phyloP scores from a whole-genome alignment of 1,139 yeast genomes.

The Pichia sp. region DNA sequence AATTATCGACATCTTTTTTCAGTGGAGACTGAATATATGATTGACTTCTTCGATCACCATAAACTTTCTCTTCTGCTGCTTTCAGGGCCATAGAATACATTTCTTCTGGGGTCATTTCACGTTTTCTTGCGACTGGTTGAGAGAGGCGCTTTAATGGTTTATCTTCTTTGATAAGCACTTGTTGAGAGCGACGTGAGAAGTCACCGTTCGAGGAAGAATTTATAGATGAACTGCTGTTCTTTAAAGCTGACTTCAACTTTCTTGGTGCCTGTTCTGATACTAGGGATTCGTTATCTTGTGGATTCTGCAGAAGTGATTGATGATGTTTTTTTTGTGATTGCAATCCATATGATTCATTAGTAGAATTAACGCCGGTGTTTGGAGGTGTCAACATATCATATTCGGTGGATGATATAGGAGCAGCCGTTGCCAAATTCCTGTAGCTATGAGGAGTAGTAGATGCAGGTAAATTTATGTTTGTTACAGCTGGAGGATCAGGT shows the following conservation, averaged over 20 bases:
- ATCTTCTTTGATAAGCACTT: not conserved
- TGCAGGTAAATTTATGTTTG: not conserved
- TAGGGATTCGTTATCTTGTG: constrained; percentile 1
- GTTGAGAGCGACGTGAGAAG: not conserved
- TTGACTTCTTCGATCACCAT: constrained; percentile 20
- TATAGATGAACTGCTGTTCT: constrained; percentile 2
- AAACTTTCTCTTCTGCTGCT: constrained; percentile 27
- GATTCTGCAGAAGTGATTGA: not conserved
- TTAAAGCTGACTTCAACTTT: constrained; percentile 13
- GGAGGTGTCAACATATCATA: no score
- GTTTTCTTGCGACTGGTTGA: not conserved
- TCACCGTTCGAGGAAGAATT: not conserved
- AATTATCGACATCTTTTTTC: constrained; percentile 16
- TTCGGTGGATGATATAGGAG: not conserved
- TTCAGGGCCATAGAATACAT: constrained; percentile 27
- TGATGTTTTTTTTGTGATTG: not conserved
- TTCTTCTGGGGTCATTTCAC: constrained; percentile 24
- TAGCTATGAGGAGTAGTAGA: constrained; percentile 8
- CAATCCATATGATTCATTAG: not conserved
- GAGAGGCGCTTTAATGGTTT: not conserved
- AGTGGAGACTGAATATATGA: constrained; percentile 2
- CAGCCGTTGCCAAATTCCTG: constrained; percentile 6
- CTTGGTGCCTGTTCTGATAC: constrained; percentile 11
- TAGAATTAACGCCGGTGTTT: not conserved
- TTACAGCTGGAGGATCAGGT: constrained; percentile 2